Evolutionary conservation across 148 eudicot genomes (phyloP), one percentile per base, ranked within the genome.

Genomic region (Vaccinium vitisidaea): DNA sequence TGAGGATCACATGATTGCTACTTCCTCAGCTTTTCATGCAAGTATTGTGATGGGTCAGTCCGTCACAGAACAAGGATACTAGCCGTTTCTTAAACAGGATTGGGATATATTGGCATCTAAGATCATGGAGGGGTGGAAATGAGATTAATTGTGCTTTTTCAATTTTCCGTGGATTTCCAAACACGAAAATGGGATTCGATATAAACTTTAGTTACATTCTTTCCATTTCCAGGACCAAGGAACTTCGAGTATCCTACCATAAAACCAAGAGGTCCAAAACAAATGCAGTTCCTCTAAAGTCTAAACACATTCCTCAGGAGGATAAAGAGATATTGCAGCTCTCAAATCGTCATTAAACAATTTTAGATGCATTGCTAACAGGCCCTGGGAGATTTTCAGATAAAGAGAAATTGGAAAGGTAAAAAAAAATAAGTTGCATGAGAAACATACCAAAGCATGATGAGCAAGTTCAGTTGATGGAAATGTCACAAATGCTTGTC

Each of bases 401-500:
- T 63, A 13, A 53, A 27, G 27, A 14, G 13, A 79, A 30, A 30
- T 53, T 15, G 23, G 46, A 79, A 79, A 50, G 8, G 15, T 56
- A 23, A 78, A 16, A 56, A 65, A 21, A 43, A 43, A 36, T 2
- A 2, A 11, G 54, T 67, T 27, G 58, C 5, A 59, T 56, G 71
- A 52, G 48, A 83, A 86, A 84, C 88, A 84, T 91, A 95, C 98
- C 95, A 94, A 80, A 69, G 98, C 98, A 84, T 83, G 92, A 79
- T 92, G 95, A 52, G 99, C 97, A 85, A 94, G 86, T 85, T 93
- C 99, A 79, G 89, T 87, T 0, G 99, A 92, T 50, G 99, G 97
- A 90, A 96, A 96, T 13, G 99, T 96, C 79, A 94, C 90, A 89
- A 96, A 96, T 32, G 98, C 97, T 92, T 96, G 98, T 56, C 99